Evolutionary conservation across 352 stramenopile genomes (phyloP).

Genomic region (Pythium brassicae): DNA sequence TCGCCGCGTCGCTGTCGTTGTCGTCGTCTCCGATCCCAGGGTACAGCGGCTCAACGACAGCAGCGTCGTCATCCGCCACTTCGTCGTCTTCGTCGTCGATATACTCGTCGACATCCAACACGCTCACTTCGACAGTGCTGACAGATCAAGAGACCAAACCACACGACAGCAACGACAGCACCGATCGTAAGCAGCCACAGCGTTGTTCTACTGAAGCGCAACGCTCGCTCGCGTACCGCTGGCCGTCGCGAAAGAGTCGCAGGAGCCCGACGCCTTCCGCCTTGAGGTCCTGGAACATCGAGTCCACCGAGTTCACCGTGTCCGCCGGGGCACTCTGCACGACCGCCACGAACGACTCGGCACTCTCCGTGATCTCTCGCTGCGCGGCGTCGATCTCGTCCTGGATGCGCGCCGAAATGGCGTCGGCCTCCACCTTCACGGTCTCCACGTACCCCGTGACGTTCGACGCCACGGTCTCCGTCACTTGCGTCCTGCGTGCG

Average conservation of each 20-base stretch:
- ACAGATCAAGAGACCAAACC: not conserved
- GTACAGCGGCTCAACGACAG: constrained; percentile 4
- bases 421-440: constrained; percentile 54
- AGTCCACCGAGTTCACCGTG: constrained; percentile 7
- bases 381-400: constrained; percentile 44
- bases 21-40: not conserved
- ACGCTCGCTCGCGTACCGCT: not conserved
- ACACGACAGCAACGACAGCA: not conserved
- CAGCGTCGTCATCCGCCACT: not conserved
- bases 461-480: constrained; percentile 43
- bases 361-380: constrained; percentile 16
- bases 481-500: constrained; percentile 41
- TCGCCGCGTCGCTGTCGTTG: not conserved
- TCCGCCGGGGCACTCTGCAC: not conserved
- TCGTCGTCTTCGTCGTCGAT: constrained; percentile 2
- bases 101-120: constrained; percentile 3
- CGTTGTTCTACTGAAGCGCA: not conserved
- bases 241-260: constrained; percentile 6
- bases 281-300: constrained; percentile 18
- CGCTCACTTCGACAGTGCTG: not conserved
- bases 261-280: constrained; percentile 9
- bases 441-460: constrained; percentile 51
- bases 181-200: not conserved
- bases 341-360: constrained; percentile 17
- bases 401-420: constrained; percentile 35